Base-by-base conservation (phyloP, 352 stramenopile species). In the Bremia lactucae region DNA sequence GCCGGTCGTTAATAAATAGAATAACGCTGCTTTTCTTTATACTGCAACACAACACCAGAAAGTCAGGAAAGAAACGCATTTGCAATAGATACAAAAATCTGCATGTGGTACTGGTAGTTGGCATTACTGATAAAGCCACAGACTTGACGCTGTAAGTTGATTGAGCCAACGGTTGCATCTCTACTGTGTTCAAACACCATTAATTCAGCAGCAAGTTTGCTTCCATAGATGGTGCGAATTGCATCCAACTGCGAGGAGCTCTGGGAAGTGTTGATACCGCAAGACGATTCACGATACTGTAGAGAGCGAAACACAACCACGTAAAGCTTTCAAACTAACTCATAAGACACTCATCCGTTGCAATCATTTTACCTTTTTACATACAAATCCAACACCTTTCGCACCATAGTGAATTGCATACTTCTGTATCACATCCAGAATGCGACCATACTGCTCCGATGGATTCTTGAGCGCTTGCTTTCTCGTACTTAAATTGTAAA, bases 1-100 rank as follows among this genome's bases (percentile, higher is more conserved):
- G 68, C 7, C 96, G 86, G 40, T 97, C 67, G 65, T 99, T 99
- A 53, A 99, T 96, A 59, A 99, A 99, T 9, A 99, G 53, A 28
- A 99, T 77, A 35, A 91, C 94, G 20, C 76, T 70, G 41, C 61
- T 85, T 52, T 85, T 87, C 50, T 83, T 83, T 20, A 87, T 40
- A 47, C 80, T 93, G 39, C 23, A 50, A 14, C 9, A 42, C 15
- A n/a, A n/a, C n/a, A n/a, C n/a, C n/a, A n/a, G n/a, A n/a, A n/a
- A n/a, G n/a, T n/a, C n/a, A n/a, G n/a, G n/a, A n/a, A n/a, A n/a
- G n/a, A n/a, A n/a, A n/a, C n/a, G n/a, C n/a, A n/a, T n/a, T n/a
- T n/a, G n/a, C n/a, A n/a, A n/a, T n/a, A n/a, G n/a, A n/a, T n/a
- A 38, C 16, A 23, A 38, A 26, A 2, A 19, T 23, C 31, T 14